Base-by-base conservation (phyloP, 768 basidiomycete species). In the Gloeostereum incarnatum region DNA sequence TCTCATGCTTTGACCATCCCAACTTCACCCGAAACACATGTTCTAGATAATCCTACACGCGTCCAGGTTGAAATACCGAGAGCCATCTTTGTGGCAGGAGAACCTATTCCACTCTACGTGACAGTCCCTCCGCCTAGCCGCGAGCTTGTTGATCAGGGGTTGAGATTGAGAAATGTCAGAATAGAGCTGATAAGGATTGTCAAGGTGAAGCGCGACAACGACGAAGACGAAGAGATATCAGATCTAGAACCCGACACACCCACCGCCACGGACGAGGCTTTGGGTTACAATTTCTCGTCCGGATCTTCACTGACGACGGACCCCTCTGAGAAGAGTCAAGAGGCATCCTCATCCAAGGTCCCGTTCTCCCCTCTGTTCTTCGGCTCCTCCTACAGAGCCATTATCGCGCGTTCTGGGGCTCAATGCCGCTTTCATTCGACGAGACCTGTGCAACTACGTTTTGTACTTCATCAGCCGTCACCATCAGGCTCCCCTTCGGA, bases 371-470 rank as follows among this genome's bases (percentile, higher is more conserved):
- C 64, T 17, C 45, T 58, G 14, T 62, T 62, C 43, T 46, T 59
- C 14, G 62, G 64, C 20, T 59, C 68, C 13, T 58, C 65, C 29
- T 70, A 72, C 46, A 61, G 66, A 26, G 65, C 69, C 2, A 66
- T 81, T 36, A 65, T 97, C 19, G 80, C 89, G 9, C 75, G 83
- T 5, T 91, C 92, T 10, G 94, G 94, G 32, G 92, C 91, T 30
- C 83, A 89, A 14, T 91, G 90, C 55, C 80, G 90, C 32, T 91
- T 96, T 54, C 91, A 96, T 48, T 74, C 79, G 0, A 69, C 74
- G 31, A 73, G 71, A 10, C 70, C 83, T 3, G 73, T 92, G 43
- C 83, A 71, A 46, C 67, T 89, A 26, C 77, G 90, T 3, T 85
- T 97, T 43, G 63, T 93, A 20, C 65, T 97, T 11, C 89, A 89